phyloP scores from a whole-genome alignment of 495 filamentous ascomycete genomes.

The Podospora pseudopauciseta region DNA sequence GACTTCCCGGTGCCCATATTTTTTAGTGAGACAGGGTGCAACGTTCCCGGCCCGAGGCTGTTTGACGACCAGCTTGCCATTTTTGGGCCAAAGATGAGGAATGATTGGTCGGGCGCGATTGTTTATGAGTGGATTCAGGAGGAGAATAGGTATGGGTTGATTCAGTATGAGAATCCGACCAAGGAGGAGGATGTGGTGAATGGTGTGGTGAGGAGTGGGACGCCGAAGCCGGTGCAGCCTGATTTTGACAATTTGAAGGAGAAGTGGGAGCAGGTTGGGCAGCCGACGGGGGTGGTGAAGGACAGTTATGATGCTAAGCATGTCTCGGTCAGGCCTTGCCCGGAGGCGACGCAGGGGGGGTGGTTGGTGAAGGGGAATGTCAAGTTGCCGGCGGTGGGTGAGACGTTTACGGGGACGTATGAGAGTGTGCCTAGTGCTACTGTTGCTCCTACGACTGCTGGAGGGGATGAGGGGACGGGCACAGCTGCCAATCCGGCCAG shows the following conservation, averaged over 20 bases:
- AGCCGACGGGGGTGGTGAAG: conserved; percentile 61
- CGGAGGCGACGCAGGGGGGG: conserved; percentile 60
- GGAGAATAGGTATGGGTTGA: conserved; percentile 77
- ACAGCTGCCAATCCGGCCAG: conserved; percentile 6
- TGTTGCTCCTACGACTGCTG: not conserved
- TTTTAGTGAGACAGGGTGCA: conserved; percentile 82
- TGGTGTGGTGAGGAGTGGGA: conserved; percentile 67
- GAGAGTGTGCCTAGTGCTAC: conserved; percentile 29
- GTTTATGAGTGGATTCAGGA: conserved; percentile 92
- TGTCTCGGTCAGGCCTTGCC: conserved; percentile 67
- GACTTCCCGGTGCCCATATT: conserved; percentile 72
- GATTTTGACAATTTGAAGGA: conserved; percentile 75
- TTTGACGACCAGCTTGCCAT: conserved; percentile 78
- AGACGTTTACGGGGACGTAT: conserved; percentile 40
- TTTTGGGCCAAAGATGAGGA: conserved; percentile 66
- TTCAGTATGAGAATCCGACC: conserved; percentile 65
- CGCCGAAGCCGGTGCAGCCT: conserved; percentile 67
- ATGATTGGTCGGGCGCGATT: conserved; percentile 77
- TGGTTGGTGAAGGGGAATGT: conserved; percentile 71
- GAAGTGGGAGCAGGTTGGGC: conserved; percentile 66
- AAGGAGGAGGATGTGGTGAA: conserved; percentile 53
- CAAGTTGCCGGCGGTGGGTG: conserved; percentile 64
- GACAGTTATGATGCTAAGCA: conserved; percentile 56
- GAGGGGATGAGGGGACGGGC: not conserved
- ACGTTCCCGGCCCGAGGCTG: conserved; percentile 58